phyloP scores from a whole-genome alignment of 2,329 filamentous ascomycete genomes.

The Capronia americana region DNA sequence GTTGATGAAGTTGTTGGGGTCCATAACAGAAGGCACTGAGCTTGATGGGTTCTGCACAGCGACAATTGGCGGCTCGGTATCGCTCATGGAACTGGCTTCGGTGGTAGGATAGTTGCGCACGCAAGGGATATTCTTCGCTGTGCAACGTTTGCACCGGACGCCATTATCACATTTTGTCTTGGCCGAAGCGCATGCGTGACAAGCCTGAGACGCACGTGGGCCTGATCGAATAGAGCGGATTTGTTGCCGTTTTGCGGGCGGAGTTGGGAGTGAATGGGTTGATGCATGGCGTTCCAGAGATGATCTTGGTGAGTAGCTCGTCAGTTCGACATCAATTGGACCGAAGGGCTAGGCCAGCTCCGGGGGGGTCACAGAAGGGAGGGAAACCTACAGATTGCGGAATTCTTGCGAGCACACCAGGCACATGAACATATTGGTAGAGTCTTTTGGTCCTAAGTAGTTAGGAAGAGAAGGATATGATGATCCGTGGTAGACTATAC shows the following conservation, averaged over 20 bases:
- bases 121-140: slow-evolving; percentile 12
- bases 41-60: background rate
- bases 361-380: background rate
- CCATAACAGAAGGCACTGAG: background rate
- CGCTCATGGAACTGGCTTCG: background rate
- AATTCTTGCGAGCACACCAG: background rate
- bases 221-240: slow-evolving; percentile 2
- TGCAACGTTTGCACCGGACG: slow-evolving; percentile 1
- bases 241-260: slow-evolving; percentile 1
- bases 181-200: slow-evolving; percentile 7
- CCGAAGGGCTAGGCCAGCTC: background rate
- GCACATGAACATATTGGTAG: background rate
- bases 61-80: background rate
- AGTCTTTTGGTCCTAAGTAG: background rate
- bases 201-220: slow-evolving; percentile 13
- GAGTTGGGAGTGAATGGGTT: background rate
- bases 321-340: background rate
- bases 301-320: background rate
- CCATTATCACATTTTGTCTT: slow-evolving; percentile 15
- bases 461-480: background rate
- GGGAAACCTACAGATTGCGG: background rate
- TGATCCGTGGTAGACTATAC: slow-evolving; percentile 1
- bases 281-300: background rate
- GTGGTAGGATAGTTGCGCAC: slow-evolving; percentile 2
- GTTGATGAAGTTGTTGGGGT: slow-evolving; percentile 5